These are phyloP conservation scores for Beauveria medogensis DNA, from an alignment of 2,329 filamentous ascomycete species.

Conservation along the genomic window DNA sequence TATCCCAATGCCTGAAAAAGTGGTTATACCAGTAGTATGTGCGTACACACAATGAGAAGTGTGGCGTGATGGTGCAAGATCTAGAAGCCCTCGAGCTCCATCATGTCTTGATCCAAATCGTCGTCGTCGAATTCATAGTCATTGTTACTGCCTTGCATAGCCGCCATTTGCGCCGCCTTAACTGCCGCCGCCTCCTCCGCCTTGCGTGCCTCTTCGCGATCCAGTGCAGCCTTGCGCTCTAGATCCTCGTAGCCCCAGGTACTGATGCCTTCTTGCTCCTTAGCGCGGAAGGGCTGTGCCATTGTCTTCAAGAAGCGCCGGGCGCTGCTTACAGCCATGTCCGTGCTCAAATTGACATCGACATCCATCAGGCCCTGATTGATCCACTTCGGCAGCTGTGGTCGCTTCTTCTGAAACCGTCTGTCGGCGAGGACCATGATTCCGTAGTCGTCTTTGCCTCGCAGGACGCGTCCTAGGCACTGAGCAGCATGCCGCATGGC, in stretches of 20 bases:
- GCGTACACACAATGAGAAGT: not conserved
- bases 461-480: conserved; percentile 85
- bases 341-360: conserved; percentile 84
- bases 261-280: conserved; percentile 84
- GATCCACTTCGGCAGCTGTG: conserved; percentile 94
- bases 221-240: conserved; percentile 67
- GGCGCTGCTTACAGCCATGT: conserved; percentile 85
- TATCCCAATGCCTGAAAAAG: not conserved
- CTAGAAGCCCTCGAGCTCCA: conserved; percentile 36
- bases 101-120: conserved; percentile 46
- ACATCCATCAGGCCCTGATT: conserved; percentile 76
- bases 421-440: conserved; percentile 97
- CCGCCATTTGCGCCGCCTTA: conserved; percentile 18
- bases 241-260: conserved; percentile 83
- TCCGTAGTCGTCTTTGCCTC: conserved; percentile 98
- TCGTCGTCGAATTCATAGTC: conserved; percentile 46
- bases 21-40: not conserved
- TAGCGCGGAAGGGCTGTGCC: conserved; percentile 78
- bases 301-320: conserved; percentile 86
- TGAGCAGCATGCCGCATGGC: conserved; percentile 99
- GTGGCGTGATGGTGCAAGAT: not conserved
- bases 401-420: conserved; percentile 84
- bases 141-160: conserved; percentile 22
- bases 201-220: conserved; percentile 58
- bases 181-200: conserved; percentile 38